Percentiles rank a stretch among this genome's conserved stretches.
Conservation (phyloP, 2,329 filamentous ascomycete genomes). For the Pestalotiopsis sp. region DNA sequence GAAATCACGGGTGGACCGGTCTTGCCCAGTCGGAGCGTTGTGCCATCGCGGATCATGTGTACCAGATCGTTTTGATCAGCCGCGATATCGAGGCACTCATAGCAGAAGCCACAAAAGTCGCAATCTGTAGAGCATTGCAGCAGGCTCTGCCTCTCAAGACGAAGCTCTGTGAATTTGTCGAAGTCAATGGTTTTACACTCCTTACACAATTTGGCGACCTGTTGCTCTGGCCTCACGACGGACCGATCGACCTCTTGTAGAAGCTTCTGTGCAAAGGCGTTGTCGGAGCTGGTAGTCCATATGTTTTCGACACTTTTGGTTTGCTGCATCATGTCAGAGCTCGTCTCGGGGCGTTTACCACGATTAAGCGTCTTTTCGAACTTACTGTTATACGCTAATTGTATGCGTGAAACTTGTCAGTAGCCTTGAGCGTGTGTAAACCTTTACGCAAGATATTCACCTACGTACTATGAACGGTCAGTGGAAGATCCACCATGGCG, state of each 20-base stretch:
- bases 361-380: not conserved
- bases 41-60: not conserved
- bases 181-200: not conserved
- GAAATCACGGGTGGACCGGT: conserved; percentile 9
- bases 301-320: not conserved
- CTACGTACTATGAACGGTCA: not conserved
- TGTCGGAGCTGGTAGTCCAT: not conserved
- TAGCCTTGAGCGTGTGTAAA: not conserved
- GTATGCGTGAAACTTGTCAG: not conserved
- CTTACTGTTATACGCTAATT: not conserved
- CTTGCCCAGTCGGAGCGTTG: not conserved
- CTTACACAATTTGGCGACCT: not conserved
- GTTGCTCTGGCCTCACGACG: not conserved
- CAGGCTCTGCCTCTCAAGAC: conserved; percentile 2
- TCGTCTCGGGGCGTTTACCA: not conserved
- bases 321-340: not conserved
- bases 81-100: not conserved
- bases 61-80: too few species aligned
- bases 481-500: not conserved
- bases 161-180: not conserved
- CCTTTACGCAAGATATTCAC: not conserved
- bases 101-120: conserved; percentile 11
- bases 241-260: not conserved
- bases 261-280: not conserved
- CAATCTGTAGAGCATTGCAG: not conserved